Base-by-base conservation (phyloP, 768 basidiomycete genomes). In the Tulasnella sp. region DNA sequence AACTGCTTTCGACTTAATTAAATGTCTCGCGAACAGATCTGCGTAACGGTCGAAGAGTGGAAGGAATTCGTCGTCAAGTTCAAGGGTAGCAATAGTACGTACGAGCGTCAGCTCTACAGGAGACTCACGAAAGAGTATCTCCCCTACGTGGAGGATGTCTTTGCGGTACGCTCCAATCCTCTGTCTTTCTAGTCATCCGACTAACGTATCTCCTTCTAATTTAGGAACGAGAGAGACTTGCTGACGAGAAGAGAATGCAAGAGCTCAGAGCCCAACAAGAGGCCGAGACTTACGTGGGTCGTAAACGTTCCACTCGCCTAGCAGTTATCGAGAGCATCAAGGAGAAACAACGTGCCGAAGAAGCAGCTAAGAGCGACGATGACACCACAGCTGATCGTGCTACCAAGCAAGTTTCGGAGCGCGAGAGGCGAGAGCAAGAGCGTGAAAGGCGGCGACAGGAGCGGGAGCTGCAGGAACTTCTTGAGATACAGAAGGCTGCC, bases 281-380 rank as follows among this genome's bases (percentile, higher is more conserved):
- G 26, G 64, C 65, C 26, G 89, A 91, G 75, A 90, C 91, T 1
- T 81, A 95, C 14, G 85, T 87, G 32, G 90, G 92, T 73, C 88
- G 95, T 73, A 97, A 98, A 79, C 89, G 95, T 29, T 96, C 94
- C 0, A 92, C 92, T 19, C 90, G 95, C 37, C 88, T 97, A 72
- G 91, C 92, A 3, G 81, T 89, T 42, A 89, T 87, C 76, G 94
- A 96, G 78, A 86, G 82, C 68, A 78, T 78, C 40, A 78, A 94
- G 79, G 87, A 90, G 64, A 32, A 75, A 74, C 88, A 89, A 26
- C 83, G 86, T 40, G 79, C 86, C 32, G 84, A 85, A 8, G 86
- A 86, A n/a, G 85, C 32, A 32, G 59, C 82, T 76, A 86, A 85
- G 74, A 85, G 82, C 2, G 91, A 93, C 73, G 89, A 88, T 59